Evolutionary conservation across 169 alveolate species (phyloP).

Genomic region (Amoebophrya sp.): DNA sequence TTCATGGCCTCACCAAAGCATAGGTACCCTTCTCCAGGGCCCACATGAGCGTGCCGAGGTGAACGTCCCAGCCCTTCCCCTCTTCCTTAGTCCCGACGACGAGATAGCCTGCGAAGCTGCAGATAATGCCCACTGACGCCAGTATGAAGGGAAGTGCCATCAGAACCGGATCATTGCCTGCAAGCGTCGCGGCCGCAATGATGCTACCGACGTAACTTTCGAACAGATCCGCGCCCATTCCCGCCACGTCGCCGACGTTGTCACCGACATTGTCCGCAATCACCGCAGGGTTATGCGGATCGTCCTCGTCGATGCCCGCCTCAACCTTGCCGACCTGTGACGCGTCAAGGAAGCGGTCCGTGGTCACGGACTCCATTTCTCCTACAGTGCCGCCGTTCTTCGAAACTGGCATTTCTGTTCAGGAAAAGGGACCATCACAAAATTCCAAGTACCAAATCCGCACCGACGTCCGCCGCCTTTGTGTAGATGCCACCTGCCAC

Average conservation of each 20-base stretch:
- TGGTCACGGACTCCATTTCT: no score
- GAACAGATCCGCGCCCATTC: slow-evolving; percentile 70
- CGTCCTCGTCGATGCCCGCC: slow-evolving; percentile 56
- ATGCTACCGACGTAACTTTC: slow-evolving; percentile 65
- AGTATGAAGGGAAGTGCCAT: not conserved
- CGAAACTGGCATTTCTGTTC: no score
- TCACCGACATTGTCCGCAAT: slow-evolving; percentile 70
- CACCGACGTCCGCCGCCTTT: slow-evolving; percentile 67
- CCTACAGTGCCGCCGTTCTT: no score
- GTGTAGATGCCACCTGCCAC: slow-evolving; percentile 69
- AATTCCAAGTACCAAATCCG: slow-evolving; percentile 40
- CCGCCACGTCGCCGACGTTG: slow-evolving; percentile 67
- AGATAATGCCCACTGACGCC: not conserved
- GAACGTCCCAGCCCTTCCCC: not conserved
- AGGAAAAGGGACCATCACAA: no score
- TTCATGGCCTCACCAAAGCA: no score
- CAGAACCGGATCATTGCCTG: not conserved
- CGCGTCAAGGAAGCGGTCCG: no score
- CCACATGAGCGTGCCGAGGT: not conserved
- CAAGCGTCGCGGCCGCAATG: slow-evolving; percentile 47
- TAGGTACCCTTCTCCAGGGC: not conserved
- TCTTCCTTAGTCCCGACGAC: not conserved
- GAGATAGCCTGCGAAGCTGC: not conserved
- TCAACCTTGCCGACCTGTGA: slow-evolving; percentile 54
- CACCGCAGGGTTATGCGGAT: slow-evolving; percentile 60